Evolutionary conservation across 2,329 filamentous ascomycete genomes (phyloP).

Genomic region (Xylaria sp.): DNA sequence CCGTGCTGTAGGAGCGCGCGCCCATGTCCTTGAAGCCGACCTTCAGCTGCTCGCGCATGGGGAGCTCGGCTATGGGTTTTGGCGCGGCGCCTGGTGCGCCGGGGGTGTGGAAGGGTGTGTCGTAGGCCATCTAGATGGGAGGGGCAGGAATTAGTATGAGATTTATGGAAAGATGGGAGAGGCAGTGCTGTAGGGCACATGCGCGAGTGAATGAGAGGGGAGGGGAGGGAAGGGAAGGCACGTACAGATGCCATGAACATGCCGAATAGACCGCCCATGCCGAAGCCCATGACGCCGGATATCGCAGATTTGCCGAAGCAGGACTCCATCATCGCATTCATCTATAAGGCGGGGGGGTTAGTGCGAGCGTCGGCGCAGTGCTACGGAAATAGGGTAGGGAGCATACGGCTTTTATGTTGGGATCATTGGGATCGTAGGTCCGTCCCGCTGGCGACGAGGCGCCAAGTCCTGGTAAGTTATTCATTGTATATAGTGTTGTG

Average conservation of each 20-base stretch:
- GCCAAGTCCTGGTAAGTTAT: conserved; percentile 45
- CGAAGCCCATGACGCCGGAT: conserved; percentile 93
- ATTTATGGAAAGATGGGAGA: not conserved
- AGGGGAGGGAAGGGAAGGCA: conserved; percentile 43
- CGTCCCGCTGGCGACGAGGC: conserved; percentile 39
- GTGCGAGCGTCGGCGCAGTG: conserved; percentile 15
- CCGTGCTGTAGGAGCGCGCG: conserved; percentile 79
- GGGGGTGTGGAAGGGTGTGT: conserved; percentile 78
- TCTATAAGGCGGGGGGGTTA: conserved; percentile 59
- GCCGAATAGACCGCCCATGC: conserved; percentile 91
- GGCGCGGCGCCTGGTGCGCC: conserved; percentile 52
- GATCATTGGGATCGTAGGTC: conserved; percentile 57
- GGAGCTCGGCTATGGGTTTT: conserved; percentile 69
- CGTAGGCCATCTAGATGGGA: conserved; percentile 89
- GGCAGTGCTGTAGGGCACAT: not conserved
- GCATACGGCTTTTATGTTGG: conserved; percentile 63
- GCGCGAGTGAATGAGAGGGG: not conserved
- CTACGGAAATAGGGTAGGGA: not conserved
- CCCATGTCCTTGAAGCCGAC: conserved; percentile 97
- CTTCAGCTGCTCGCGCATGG: conserved; percentile 84
- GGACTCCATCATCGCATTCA: conserved; percentile 89
- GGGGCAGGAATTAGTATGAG: not conserved
- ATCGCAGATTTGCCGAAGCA: conserved; percentile 90
- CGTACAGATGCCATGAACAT: conserved; percentile 97
- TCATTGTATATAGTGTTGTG: conserved; percentile 44